phyloP scores from a whole-genome alignment of 805 yeast genomes.

The Lipomyces yamanashiensis region DNA sequence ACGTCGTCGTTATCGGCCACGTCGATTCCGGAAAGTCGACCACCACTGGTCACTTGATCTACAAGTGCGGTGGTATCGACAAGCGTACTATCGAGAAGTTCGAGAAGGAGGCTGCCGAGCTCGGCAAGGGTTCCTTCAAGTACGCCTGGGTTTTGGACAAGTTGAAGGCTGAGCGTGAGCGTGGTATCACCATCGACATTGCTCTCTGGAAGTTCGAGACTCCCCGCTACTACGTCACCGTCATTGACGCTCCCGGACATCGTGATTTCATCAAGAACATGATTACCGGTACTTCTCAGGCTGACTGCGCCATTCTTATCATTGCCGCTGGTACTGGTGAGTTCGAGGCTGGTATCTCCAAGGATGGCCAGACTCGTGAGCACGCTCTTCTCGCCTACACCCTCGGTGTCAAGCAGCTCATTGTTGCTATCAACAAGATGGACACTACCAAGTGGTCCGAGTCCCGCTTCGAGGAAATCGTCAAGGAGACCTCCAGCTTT shows the following conservation, averaged over 20 bases:
- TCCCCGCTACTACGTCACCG: constrained; percentile 86
- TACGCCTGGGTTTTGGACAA: constrained; percentile 98
- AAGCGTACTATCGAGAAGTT: constrained; percentile 98
- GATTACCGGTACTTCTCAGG: constrained; percentile 95
- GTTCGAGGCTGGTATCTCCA: constrained; percentile 93
- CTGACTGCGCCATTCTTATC: constrained; percentile 88
- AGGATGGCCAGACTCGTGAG: constrained; percentile 95
- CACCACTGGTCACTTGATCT: constrained; percentile 98
- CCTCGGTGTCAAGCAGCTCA: constrained; percentile 83
- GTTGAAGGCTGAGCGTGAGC: constrained; percentile 93
- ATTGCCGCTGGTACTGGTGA: constrained; percentile 94
- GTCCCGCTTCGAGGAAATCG: constrained; percentile 76
- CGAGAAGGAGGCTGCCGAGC: constrained; percentile 97
- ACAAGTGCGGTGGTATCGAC: constrained; percentile 98
- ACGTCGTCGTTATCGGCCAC: constrained; percentile 99
- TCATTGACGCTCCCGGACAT: constrained; percentile 96
- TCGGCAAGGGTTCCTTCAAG: constrained; percentile 92
- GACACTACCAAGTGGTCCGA: constrained; percentile 89
- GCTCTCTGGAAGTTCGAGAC: constrained; percentile 94
- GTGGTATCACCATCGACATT: constrained; percentile 95
- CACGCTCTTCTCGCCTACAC: constrained; percentile 90
- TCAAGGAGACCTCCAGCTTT: constrained; percentile 77
- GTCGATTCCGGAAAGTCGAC: constrained; percentile 99
- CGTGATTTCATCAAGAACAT: constrained; percentile 95
- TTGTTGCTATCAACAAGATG: constrained; percentile 94